Conservation (phyloP, 495 filamentous ascomycete species). For the Penicillium mononematosum region DNA sequence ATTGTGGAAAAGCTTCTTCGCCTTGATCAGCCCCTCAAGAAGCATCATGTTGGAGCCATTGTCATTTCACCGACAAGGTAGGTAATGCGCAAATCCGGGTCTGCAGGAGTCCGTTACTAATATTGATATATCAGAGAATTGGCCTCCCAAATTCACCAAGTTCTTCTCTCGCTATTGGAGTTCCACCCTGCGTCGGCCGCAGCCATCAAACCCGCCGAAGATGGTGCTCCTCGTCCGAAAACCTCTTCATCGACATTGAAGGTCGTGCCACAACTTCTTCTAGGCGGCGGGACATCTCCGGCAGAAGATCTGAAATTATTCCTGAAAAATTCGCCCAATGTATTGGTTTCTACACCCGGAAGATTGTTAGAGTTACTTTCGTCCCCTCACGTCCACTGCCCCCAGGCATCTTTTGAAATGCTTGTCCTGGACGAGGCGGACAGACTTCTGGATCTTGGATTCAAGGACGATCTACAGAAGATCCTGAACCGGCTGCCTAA, state of each 20-base stretch:
- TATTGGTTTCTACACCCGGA: slow-evolving; percentile 86
- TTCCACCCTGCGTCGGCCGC: slow-evolving; percentile 81
- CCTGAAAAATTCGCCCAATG: slow-evolving; percentile 74
- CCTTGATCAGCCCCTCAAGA: slow-evolving; percentile 72
- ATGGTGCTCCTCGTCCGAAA: slow-evolving; percentile 55
- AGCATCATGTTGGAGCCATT: slow-evolving; percentile 85
- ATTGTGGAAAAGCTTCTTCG: slow-evolving; percentile 81
- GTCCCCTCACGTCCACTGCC: slow-evolving; percentile 86
- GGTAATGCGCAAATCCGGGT: slow-evolving; percentile 5
- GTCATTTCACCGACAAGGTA: slow-evolving; percentile 85
- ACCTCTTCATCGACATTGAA: slow-evolving; percentile 50
- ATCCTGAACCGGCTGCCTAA: slow-evolving; percentile 86
- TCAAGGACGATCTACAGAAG: slow-evolving; percentile 82
- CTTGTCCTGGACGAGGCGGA: slow-evolving; percentile 95
- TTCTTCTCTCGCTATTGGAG: slow-evolving; percentile 70
- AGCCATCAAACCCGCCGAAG: slow-evolving; percentile 51
- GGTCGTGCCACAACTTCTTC: slow-evolving; percentile 80
- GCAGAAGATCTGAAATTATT: slow-evolving; percentile 83
- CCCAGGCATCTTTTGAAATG: slow-evolving; percentile 83
- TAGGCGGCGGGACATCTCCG: slow-evolving; percentile 81
- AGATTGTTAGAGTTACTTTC: slow-evolving; percentile 83
- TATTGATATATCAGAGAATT: slow-evolving; percentile 60
- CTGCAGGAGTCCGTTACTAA: slow-evolving; percentile 12
- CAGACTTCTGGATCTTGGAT: slow-evolving; percentile 88
- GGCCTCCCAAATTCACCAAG: slow-evolving; percentile 82